Evolutionary conservation across 2,329 filamentous ascomycete species (phyloP).

Genomic region (Botrytis fabae): DNA sequence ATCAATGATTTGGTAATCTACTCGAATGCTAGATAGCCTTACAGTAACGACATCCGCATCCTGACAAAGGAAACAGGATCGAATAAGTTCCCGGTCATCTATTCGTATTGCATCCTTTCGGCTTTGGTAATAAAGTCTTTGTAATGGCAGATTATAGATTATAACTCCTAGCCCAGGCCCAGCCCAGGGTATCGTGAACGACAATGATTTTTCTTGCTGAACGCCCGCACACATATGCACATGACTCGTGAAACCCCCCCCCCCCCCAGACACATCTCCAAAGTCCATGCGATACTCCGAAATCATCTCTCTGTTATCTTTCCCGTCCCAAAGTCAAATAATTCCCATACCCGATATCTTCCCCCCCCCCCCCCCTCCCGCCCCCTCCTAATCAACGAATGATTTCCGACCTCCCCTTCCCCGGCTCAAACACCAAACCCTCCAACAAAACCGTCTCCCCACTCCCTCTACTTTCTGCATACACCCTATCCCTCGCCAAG

Average conservation of each 20-base stretch:
- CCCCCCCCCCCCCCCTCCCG: no score
- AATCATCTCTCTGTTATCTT: not conserved
- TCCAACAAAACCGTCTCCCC: not conserved
- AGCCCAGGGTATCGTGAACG: not conserved
- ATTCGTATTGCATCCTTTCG: not conserved
- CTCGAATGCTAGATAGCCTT: not conserved
- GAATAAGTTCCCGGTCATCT: not conserved
- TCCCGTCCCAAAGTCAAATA: not conserved
- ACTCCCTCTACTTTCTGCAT: not conserved
- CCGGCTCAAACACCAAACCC: not conserved
- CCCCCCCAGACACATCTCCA: not conserved
- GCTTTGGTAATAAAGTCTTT: not conserved
- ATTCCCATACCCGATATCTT: not conserved
- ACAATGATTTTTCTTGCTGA: not conserved
- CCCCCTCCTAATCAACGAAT: not conserved
- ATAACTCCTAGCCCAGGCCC: not conserved
- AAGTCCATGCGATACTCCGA: not conserved
- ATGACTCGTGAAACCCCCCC: not conserved
- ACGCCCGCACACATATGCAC: not conserved
- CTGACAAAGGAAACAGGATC: not conserved
- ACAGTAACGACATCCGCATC: not conserved
- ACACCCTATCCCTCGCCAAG: not conserved
- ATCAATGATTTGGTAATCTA: rapidly evolving
- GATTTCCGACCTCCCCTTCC: not conserved
- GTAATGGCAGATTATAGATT: not conserved